Evolutionary conservation across 2,329 filamentous ascomycete species (phyloP), one percentile per base, ranked within the genome.

Genomic region (Paecilomyces dactylethromorphus): DNA sequence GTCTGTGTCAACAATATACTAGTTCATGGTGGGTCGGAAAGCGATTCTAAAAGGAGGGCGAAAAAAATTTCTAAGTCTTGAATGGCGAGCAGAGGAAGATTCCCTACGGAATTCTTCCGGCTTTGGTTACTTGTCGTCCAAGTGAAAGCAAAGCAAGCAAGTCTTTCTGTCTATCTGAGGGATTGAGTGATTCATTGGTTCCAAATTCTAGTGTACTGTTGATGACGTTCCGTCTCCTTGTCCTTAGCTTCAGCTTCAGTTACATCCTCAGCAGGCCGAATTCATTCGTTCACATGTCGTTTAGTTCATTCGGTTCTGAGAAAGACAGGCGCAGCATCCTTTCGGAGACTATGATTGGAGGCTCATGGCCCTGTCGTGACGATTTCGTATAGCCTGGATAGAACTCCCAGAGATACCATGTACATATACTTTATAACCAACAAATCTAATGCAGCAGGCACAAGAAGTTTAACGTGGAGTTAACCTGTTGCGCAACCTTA

Each of bases 221-320:
- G 39, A 45, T 45, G 39, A n/a, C 18, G 39, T 18, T 7, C 39
- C 15, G 39, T 45, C n/a, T 45, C n/a, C 7, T 45, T 45, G 39
- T 45, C 39, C 39, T 45, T 45, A 18, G 15, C 39, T 45, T 45
- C 15, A 32, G 55, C 62, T 53, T 50, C 39, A 49, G 57, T 61
- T 53, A 26, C 45, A 39, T 45, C 39, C 39, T 45, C 39, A 45
- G 39, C 39, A 45, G n/a, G 39, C 39, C 39, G 39, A 45, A 45
- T 45, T n/a, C 39, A 45, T 45, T 45, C 39, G 15, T 45, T 45
- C 39, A 45, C 18, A 45, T 8, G 39, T 18, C 39, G 26, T 29
- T 29, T 29, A 7, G 26, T 29, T 26, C 24, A 26, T 26, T 5
- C 24, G 24, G 24, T 26, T 26, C 24, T 5, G 26, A 5, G 26